Conservation (phyloP, 805 yeast genomes). For the Clavispora carvajalis region DNA sequence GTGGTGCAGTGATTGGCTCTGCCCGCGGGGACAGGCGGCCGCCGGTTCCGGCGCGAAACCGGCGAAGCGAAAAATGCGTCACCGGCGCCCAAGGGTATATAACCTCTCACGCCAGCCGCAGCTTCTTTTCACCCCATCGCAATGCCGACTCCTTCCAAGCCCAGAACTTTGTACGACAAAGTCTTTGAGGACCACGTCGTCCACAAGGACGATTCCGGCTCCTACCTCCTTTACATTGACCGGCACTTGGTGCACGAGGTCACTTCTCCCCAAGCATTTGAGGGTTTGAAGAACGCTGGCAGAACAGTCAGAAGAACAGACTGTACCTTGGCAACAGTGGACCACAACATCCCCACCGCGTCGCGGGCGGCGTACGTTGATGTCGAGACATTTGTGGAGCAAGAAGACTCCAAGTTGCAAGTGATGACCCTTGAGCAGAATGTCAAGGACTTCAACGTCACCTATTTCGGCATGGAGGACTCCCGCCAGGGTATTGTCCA, state of each 20-base stretch:
- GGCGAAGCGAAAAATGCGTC: slow-evolving; percentile 2
- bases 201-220: slow-evolving; percentile 81
- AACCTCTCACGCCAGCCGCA: not conserved
- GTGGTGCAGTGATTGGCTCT: not conserved
- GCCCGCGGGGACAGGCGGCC: slow-evolving; percentile 10
- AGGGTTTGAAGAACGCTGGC: slow-evolving; percentile 84
- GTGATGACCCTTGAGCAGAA: slow-evolving; percentile 89
- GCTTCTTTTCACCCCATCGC: not conserved
- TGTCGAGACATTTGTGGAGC: slow-evolving; percentile 75
- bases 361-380: slow-evolving; percentile 74
- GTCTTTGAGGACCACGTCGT: slow-evolving; percentile 94
- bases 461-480: slow-evolving; percentile 93
- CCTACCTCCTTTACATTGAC: slow-evolving; percentile 84
- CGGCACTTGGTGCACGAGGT: slow-evolving; percentile 98
- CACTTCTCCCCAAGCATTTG: slow-evolving; percentile 98
- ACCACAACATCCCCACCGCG: slow-evolving; percentile 94
- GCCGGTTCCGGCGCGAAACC: slow-evolving; percentile 15
- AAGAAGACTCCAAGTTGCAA: slow-evolving; percentile 88
- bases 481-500: slow-evolving; percentile 97
- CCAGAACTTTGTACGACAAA: slow-evolving; percentile 81
- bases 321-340: slow-evolving; percentile 92
- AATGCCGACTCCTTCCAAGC: slow-evolving; percentile 10
- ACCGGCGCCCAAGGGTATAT: not conserved
- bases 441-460: slow-evolving; percentile 82
- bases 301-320: slow-evolving; percentile 87